Evolutionary conservation across 208 protist genomes (phyloP), one percentile per base, ranked within the genome.

Genomic region (Crithidia acanthocephali): DNA sequence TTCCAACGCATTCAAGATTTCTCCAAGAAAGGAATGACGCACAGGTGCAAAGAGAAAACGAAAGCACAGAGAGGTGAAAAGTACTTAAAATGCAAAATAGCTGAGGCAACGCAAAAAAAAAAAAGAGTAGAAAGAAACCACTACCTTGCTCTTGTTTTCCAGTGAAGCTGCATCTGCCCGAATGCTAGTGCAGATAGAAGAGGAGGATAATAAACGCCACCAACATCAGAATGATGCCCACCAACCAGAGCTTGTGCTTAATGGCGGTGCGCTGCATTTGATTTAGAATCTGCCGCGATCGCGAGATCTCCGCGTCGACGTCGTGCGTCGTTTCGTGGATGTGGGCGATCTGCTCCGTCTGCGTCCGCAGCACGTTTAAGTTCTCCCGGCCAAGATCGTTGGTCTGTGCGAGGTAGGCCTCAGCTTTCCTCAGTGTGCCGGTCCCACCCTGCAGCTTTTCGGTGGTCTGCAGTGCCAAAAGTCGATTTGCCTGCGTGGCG

Each of bases 231-330:
- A 92, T 92, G 33, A 90, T 73, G 22, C 73, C 69, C 13, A 71
- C 56, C 11, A 94, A 71, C 32, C 53, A 87, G 27, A 87, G 10
- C 59, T 90, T 95, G 68, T 92, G 75, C 58, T 87, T 85, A 9
- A 82, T 52, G 32, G 84, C 87, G 7, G 83, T 88, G 23, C 76
- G 74, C 42, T 90, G 90, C 87, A 95, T 95, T n/a, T 79, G 72
- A 50, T 74, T 72, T 25, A 95, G 61, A 13, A 95, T 33, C 32
- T 72, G 70, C 30, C 79, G 79, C 25, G 87, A 72, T 9, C 81
- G 76, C n/a, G 80, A 76, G 11, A 95, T 53, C 64, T 92, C 87
- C 18, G 63, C 80, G 59, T 92, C 89, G 11, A 88, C 83, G 9
- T 91, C 80, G 57, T 85, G 61, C 13, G 81, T 82, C 9, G 65